Conservation (phyloP, 164 flowering plant species). For the Stephania japonica region DNA sequence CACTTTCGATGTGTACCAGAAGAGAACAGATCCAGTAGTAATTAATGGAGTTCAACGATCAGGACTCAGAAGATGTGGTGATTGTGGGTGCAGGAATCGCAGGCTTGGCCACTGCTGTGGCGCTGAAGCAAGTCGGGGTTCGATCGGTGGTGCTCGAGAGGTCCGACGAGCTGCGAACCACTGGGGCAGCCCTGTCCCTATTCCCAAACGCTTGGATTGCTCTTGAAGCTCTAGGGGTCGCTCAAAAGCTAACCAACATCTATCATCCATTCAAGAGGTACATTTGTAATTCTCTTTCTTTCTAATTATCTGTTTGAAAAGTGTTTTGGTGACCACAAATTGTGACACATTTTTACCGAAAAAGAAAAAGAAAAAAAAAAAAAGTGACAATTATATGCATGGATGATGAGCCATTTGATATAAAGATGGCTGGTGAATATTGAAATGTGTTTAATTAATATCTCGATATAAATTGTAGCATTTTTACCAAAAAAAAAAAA, state of each 20-base stretch:
- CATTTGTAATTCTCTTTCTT: too few species aligned
- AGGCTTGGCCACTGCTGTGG: slow-evolving; percentile 25
- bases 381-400: too few species aligned
- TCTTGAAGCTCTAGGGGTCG: slow-evolving; percentile 32
- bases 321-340: too few species aligned
- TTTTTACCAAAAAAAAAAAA: too few species aligned
- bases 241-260: slow-evolving; percentile 29
- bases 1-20: too few species aligned
- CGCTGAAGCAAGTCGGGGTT: slow-evolving; percentile 18
- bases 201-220: slow-evolving; percentile 35
- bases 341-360: background rate
- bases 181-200: slow-evolving; percentile 26
- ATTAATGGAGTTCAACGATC: background rate
- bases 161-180: slow-evolving; percentile 17
- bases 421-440: too few species aligned
- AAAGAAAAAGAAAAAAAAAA: too few species aligned
- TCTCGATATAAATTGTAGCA: too few species aligned
- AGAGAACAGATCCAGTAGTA: too few species aligned
- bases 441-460: too few species aligned
- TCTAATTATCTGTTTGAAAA: background rate
- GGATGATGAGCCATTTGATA: too few species aligned
- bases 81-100: slow-evolving; percentile 31
- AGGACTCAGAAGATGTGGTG: slow-evolving; percentile 20
- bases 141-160: slow-evolving; percentile 21
- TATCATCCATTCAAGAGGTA: slow-evolving; percentile 26